These are phyloP conservation scores for Platanthera guangdongensis DNA, from an alignment of 106 monocot species.

Conservation along the genomic window DNA sequence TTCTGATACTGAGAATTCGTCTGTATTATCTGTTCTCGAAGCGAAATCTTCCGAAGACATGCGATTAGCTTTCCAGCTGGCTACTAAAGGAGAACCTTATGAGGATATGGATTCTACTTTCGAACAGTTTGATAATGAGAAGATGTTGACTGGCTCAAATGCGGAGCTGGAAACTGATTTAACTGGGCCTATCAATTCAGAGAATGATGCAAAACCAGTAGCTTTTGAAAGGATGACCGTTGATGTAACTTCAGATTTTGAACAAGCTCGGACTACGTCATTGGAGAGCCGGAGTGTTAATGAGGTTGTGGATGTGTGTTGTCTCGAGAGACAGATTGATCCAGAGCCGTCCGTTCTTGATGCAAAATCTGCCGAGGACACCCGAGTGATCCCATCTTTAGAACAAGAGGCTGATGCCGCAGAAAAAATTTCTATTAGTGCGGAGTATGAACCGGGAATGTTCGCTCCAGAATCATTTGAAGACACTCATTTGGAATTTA, in stretches of 20 bases:
- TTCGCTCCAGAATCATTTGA: neutral
- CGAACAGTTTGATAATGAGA: slow-evolving; percentile 14
- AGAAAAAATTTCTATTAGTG: neutral
- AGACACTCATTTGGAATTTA: slow-evolving; percentile 17
- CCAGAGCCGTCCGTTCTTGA: slow-evolving; percentile 17
- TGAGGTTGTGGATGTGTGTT: neutral
- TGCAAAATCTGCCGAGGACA: slow-evolving; percentile 15
- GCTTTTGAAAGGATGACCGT: neutral
- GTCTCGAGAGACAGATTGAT: slow-evolving; percentile 3
- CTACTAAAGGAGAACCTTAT: neutral
- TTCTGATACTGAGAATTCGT: neutral
- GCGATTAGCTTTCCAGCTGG: neutral
- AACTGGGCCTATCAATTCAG: neutral
- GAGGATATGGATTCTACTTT: slow-evolving; percentile 34
- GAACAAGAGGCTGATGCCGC: neutral
- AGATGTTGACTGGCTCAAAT: too few relatives aligned
- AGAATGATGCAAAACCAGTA: slow-evolving; percentile 6
- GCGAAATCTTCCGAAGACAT: neutral
- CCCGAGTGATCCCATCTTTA: neutral
- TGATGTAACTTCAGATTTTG: neutral
- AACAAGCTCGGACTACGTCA: neutral
- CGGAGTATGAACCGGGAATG: neutral
- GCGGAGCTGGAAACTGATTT: neutral
- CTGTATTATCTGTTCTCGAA: neutral
- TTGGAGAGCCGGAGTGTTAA: neutral